Evolutionary conservation across 163 green algal species (phyloP), one percentile per base, ranked within the genome.

Genomic region (Volvox carteri): DNA sequence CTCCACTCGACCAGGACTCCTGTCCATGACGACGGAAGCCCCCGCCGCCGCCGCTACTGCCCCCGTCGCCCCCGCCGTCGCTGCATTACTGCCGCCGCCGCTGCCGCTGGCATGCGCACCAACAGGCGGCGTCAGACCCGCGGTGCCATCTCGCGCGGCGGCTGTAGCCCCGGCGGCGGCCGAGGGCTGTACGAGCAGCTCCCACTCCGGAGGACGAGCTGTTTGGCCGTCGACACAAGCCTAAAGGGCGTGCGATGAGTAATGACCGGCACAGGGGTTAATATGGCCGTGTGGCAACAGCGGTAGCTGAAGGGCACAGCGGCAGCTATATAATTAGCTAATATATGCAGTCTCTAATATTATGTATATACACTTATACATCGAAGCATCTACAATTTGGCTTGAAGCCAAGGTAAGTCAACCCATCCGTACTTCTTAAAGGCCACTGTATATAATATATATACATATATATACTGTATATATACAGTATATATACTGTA

Each of bases 181-280:
- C 7, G 62, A 9, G 1, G 67, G 67, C 67, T 52, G 33, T 2
- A 54, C 6, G 8, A 88, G 81, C 0, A 78, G 23, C 14, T 85
- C 54, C 85, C 85, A 90, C 18, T 78, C 30, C 16, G 85, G 85
- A 6, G 85, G 58, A 18, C 50, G 44, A 0, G 74, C 50, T 54
- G 44, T 35, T 5, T 19, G 1, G 7, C 39, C 18, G n/a, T 87
- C 68, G 2, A 58, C 86, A 25, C 86, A 90, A 37, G 86, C 77
- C 65, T 87, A 77, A 25, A 74, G 62, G 68, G 14, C 21, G 68
- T 1, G 35, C n/a, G n/a, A n/a, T n/a, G n/a, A n/a, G n/a, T n/a
- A n/a, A n/a, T n/a, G n/a, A n/a, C n/a, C n/a, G n/a, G n/a, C n/a
- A n/a, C n/a, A n/a, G n/a, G n/a, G n/a, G n/a, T n/a, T n/a, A n/a